Conservation (phyloP, 1,139 yeast genomes). For the Nadsonia starkeyi-henricii region DNA sequence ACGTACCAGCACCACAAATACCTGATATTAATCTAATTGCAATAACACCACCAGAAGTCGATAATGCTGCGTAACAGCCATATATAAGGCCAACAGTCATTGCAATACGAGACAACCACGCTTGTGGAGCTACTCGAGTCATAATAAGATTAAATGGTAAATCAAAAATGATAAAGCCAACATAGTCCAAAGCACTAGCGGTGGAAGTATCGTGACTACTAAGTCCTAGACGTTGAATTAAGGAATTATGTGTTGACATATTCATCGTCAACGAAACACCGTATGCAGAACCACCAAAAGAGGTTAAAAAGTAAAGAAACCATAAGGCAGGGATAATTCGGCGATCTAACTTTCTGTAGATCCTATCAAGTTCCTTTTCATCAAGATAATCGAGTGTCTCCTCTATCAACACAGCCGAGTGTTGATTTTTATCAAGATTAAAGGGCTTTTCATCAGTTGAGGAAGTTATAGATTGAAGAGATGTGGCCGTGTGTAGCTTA, state of each 20-base stretch:
- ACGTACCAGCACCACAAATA: conserved; percentile 74
- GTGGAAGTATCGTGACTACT: conserved; percentile 48
- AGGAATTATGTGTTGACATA: conserved; percentile 44
- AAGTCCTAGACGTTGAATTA: conserved; percentile 38
- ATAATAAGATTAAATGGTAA: conserved; percentile 76
- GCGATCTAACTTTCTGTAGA: conserved; percentile 52
- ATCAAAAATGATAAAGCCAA: conserved; percentile 72
- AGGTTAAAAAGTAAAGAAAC: conserved; percentile 64
- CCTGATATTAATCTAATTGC: conserved; percentile 69
- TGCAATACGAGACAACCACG: conserved; percentile 73
- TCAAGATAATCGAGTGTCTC: conserved; percentile 4
- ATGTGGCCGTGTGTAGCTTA: too few relatives aligned
- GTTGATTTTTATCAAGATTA: too few relatives aligned
- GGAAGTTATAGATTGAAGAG: too few relatives aligned
- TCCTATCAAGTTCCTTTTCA: conserved; percentile 33
- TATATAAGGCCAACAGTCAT: conserved; percentile 66
- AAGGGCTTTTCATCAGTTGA: too few relatives aligned
- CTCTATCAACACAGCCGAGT: too few relatives aligned
- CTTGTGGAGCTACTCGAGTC: conserved; percentile 75
- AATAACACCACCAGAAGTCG: conserved; percentile 42
- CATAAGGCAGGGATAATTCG: conserved; percentile 76
- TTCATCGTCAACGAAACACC: conserved; percentile 81
- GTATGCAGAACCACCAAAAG: conserved; percentile 65
- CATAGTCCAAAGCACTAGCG: conserved; percentile 72
- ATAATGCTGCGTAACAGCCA: conserved; percentile 52